These are phyloP conservation scores for Fusarium graminum DNA, from an alignment of 2,329 filamentous ascomycete species.

Conservation along the genomic window DNA sequence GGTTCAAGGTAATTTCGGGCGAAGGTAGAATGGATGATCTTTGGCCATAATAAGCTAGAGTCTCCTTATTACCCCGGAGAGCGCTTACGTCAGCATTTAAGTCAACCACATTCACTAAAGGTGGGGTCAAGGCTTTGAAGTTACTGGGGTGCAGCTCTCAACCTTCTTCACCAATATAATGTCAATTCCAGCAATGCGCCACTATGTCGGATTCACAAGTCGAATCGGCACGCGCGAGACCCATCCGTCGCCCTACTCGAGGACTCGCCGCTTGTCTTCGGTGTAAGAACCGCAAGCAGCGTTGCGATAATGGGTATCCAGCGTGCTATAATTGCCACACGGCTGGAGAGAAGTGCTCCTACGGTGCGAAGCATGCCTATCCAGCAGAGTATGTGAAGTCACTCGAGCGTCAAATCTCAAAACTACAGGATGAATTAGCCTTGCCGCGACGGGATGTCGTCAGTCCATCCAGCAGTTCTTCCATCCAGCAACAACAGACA, in stretches of 20 bases:
- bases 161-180: not conserved
- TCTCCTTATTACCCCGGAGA: too few relatives aligned
- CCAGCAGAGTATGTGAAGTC: slow-evolving; percentile 12
- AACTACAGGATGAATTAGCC: not conserved
- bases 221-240: not conserved
- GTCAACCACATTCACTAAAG: not conserved
- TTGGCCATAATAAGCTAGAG: too few relatives aligned
- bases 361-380: slow-evolving; percentile 5
- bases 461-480: not conserved
- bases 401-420: slow-evolving; percentile 2
- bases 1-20: too few relatives aligned
- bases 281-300: slow-evolving; percentile 6
- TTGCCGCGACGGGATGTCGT: not conserved
- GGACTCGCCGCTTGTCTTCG: slow-evolving; percentile 11
- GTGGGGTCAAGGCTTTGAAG: not conserved
- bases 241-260: slow-evolving; percentile 4
- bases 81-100: too few relatives aligned
- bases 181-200: not conserved
- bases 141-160: not conserved
- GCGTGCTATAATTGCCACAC: slow-evolving; percentile 5
- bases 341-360: slow-evolving; percentile 5
- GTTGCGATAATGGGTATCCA: slow-evolving; percentile 1
- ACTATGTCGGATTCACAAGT: slow-evolving; percentile 9
- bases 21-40: too few relatives aligned
- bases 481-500: not conserved